Base-by-base conservation (phyloP, 306 rosid species). In the Pterocarpus santalinus region DNA sequence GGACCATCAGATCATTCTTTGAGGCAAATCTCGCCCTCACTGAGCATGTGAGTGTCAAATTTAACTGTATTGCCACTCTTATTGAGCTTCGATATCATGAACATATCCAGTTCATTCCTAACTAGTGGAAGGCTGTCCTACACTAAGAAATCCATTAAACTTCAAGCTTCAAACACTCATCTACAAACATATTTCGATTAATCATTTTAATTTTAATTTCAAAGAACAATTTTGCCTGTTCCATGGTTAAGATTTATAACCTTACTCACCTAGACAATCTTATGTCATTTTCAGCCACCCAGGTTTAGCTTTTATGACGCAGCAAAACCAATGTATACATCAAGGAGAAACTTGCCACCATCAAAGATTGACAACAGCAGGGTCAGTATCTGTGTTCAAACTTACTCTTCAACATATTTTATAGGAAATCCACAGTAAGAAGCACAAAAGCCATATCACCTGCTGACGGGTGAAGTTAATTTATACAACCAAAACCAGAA, bases 341-440 rank as follows among this genome's bases (percentile, higher is more conserved):
- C 98, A 74, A 89, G 98, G 85, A 91, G 97, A 88, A 95, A 92
- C 95, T 85, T 95, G 64, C 98, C 98, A 14, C 98, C 98, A 58
- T 55, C 98, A 35, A 90, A 89, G 88, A 89, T 95, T 71, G 97
- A 93, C 82, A 90, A 75, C 32, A 81, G 99, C 92, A 95, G 88
- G 99, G 99, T 93, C 82, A 63, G 86, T 81, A 51, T 51, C 57
- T 12, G 57, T 77, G 62, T 72, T 74, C 66, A 69, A 60, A 65
- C 32, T 71, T 69, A 32, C 65, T 49, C 61, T 39, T 7, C 5
- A 44, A 68, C 47, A 76, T 71, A 64, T 79, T 9, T 30, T 33
- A 22, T 72, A 36, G 44, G 58, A 62, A 39, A 75, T 52, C 36
- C 62, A 67, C 60, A 49, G 12, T n/a, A 53, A 47, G 38, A 53